These are phyloP conservation scores for Arachnomyces sp. DNA, from an alignment of 2,329 filamentous ascomycete genomes.

Conservation along the genomic window DNA sequence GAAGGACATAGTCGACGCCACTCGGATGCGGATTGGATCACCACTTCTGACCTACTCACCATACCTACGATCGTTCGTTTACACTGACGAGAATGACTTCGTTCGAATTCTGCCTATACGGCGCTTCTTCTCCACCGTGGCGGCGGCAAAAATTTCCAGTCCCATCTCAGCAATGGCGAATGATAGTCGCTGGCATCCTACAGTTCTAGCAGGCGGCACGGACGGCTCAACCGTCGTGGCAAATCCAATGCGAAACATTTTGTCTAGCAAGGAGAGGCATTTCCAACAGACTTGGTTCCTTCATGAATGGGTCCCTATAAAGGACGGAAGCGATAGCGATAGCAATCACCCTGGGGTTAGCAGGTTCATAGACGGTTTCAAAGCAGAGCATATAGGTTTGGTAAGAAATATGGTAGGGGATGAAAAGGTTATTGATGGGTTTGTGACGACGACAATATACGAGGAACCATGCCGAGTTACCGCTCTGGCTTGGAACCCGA, in stretches of 20 bases:
- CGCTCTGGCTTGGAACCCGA: constrained; percentile 61
- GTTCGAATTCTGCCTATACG: constrained; percentile 44
- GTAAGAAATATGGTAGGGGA: constrained; percentile 24
- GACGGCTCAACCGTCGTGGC: constrained; percentile 45
- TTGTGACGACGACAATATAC: constrained; percentile 42
- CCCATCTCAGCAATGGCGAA: constrained; percentile 26
- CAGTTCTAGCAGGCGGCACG: constrained; percentile 44
- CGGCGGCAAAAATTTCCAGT: constrained; percentile 41
- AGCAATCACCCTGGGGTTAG: constrained; percentile 26
- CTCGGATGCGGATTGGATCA: constrained; percentile 45
- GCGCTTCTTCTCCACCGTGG: constrained; percentile 45
- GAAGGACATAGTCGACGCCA: constrained; percentile 37
- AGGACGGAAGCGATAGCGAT: constrained; percentile 11
- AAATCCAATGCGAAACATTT: constrained; percentile 46
- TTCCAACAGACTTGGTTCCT: constrained; percentile 52
- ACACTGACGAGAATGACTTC: constrained; percentile 48
- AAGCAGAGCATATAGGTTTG: constrained; percentile 30
- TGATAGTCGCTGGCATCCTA: constrained; percentile 43
- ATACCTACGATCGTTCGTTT: constrained; percentile 46
- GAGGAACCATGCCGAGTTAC: constrained; percentile 59
- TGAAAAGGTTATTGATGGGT: constrained; percentile 23
- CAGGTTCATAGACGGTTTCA: constrained; percentile 39
- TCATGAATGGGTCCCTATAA: constrained; percentile 46
- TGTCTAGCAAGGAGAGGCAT: constrained; percentile 43
- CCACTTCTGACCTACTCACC: constrained; percentile 49